Evolutionary conservation across 1,139 yeast species (phyloP).

Genomic region (Blastobotrys ciferrii): DNA sequence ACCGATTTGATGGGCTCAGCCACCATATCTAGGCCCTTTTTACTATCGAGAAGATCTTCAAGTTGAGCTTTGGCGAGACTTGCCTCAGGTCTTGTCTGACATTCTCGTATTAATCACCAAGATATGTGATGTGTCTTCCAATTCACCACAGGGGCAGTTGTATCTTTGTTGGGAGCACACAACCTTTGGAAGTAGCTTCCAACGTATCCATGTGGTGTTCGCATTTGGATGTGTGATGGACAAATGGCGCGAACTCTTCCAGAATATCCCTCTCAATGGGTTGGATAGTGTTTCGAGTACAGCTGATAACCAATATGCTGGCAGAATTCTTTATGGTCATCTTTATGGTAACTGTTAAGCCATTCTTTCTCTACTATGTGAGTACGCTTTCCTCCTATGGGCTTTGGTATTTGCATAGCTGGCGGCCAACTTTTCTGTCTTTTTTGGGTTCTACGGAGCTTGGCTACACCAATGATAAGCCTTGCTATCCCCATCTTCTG

Average conservation of each 20-base stretch:
- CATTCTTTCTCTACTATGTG: not conserved
- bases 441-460: not conserved
- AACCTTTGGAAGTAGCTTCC: slow-evolving; percentile 1
- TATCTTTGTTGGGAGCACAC: not conserved
- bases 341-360: slow-evolving; percentile 1
- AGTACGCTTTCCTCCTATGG: not conserved
- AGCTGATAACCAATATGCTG: not conserved
- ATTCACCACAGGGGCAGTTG: not conserved
- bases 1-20: not conserved
- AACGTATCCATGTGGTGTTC: too few species aligned
- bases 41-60: not conserved
- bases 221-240: too few species aligned
- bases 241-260: not conserved
- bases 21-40: not conserved
- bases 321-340: not conserved
- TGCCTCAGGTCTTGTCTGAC: too few species aligned
- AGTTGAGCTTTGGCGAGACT: too few species aligned
- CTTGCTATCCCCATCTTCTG: not conserved
- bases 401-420: not conserved
- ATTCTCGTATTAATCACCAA: not conserved
- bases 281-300: slow-evolving; percentile 1
- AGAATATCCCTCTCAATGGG: not conserved
- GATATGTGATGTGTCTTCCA: not conserved
- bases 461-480: not conserved
- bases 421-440: not conserved